A percentile compares a stretch with the other conserved stretches of the same genome.
Evolutionary conservation across 768 basidiomycete genomes (phyloP).

Genomic region (Rhizopogon rudus): DNA sequence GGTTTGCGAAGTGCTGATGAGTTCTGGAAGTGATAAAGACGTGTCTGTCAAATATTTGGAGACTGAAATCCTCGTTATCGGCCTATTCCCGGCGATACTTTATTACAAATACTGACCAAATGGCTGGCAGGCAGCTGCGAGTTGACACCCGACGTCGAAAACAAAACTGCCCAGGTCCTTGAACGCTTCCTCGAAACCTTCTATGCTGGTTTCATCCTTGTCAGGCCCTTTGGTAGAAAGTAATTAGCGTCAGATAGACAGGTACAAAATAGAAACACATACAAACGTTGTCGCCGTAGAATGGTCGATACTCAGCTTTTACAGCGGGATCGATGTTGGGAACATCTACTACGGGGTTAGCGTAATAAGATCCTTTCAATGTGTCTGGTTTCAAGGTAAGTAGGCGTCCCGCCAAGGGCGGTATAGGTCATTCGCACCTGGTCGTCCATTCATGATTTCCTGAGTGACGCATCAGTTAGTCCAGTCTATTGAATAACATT

Average conservation of each 20-base stretch:
- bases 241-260: background rate
- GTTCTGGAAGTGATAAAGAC: constrained; percentile 59
- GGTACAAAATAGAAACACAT: constrained; percentile 12
- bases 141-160: constrained; percentile 73
- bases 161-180: constrained; percentile 82
- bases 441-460: constrained; percentile 96
- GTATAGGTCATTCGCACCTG: constrained; percentile 38
- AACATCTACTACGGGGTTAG: constrained; percentile 64
- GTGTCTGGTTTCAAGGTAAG: constrained; percentile 44
- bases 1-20: constrained; percentile 76
- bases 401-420: background rate
- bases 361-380: constrained; percentile 93
- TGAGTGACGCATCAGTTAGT: constrained; percentile 18
- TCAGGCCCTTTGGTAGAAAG: constrained; percentile 49
- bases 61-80: constrained; percentile 33
- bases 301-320: constrained; percentile 64
- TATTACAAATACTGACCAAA: constrained; percentile 56
- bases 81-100: background rate
- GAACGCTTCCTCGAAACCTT: constrained; percentile 85
- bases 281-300: constrained; percentile 91
- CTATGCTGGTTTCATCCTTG: constrained; percentile 49
- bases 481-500: background rate
- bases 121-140: constrained; percentile 86
- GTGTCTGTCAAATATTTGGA: constrained; percentile 58
- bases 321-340: constrained; percentile 57